phyloP scores from a whole-genome alignment of 2,329 filamentous ascomycete species.

The Aspergillus flavus region DNA sequence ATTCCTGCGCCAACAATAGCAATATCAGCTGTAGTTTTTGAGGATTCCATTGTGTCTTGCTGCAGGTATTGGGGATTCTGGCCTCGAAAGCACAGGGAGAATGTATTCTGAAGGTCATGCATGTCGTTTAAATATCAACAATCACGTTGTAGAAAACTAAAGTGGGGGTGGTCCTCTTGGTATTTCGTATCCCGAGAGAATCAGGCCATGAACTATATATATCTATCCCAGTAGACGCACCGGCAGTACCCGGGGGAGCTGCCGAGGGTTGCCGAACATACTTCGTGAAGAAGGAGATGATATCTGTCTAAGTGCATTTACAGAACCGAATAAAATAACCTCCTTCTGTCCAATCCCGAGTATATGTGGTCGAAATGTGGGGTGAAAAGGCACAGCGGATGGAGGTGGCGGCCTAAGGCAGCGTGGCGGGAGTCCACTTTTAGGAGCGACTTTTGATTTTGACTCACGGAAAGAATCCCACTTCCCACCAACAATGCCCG shows the following conservation, averaged over 20 bases:
- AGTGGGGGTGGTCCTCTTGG: not conserved
- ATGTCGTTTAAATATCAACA: not conserved
- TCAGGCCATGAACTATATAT: constrained; percentile 4
- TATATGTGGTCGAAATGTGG: not conserved
- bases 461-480: not conserved
- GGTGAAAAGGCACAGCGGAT: not conserved
- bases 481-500: not conserved
- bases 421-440: not conserved
- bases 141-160: not conserved
- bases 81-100: not conserved
- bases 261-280: not conserved
- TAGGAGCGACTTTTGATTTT: not conserved
- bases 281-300: not conserved
- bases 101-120: not conserved
- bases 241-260: not conserved
- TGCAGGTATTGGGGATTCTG: constrained; percentile 9
- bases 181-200: not conserved
- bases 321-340: not conserved
- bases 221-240: not conserved
- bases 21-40: constrained; percentile 15
- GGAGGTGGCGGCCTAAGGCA: not conserved
- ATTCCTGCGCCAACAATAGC: constrained; percentile 37
- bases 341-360: not conserved
- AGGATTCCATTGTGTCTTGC: not conserved
- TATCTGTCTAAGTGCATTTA: not conserved